Evolutionary conservation across 352 stramenopile species (phyloP).

Genomic region (Globisporangium parvum): DNA sequence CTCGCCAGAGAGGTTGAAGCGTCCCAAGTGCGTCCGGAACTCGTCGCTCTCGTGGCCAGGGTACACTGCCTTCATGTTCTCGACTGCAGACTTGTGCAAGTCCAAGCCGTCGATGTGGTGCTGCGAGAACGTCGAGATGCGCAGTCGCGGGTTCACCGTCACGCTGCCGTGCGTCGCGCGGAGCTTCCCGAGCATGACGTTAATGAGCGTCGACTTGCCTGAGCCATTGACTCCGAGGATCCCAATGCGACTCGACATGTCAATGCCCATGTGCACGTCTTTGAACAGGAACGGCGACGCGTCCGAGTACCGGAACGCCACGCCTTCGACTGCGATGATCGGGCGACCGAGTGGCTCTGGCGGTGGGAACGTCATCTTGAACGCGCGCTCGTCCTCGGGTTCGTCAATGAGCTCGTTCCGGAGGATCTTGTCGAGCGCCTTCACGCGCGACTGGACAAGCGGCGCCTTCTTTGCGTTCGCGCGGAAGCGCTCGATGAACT

Average conservation of each 20-base stretch:
- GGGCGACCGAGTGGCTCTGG: conserved; percentile 92
- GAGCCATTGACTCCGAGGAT: conserved; percentile 91
- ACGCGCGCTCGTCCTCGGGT: conserved; percentile 90
- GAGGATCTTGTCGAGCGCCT: conserved; percentile 86
- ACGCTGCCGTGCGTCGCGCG: conserved; percentile 80
- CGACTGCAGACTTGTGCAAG: conserved; percentile 83
- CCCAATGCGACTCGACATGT: conserved; percentile 92
- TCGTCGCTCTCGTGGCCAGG: conserved; percentile 77
- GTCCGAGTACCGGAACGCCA: conserved; percentile 69
- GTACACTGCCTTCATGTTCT: conserved; percentile 91
- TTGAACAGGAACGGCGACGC: conserved; percentile 62
- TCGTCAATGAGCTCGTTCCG: conserved; percentile 88
- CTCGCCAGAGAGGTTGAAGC: conserved; percentile 95
- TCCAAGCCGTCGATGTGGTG: conserved; percentile 95
- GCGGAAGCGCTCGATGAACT: conserved; percentile 96
- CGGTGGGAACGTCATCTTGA: conserved; percentile 94
- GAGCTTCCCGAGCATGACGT: conserved; percentile 95
- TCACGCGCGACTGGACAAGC: conserved; percentile 96
- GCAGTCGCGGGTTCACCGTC: conserved; percentile 87
- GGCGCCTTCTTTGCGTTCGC: conserved; percentile 94
- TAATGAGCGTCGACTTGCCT: conserved; percentile 95
- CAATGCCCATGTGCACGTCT: conserved; percentile 96
- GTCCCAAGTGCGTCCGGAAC: conserved; percentile 93
- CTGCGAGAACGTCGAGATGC: conserved; percentile 96
- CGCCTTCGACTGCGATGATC: conserved; percentile 92